Conservation (phyloP, 2,329 filamentous ascomycete genomes). For the Nakataea oryzae region DNA sequence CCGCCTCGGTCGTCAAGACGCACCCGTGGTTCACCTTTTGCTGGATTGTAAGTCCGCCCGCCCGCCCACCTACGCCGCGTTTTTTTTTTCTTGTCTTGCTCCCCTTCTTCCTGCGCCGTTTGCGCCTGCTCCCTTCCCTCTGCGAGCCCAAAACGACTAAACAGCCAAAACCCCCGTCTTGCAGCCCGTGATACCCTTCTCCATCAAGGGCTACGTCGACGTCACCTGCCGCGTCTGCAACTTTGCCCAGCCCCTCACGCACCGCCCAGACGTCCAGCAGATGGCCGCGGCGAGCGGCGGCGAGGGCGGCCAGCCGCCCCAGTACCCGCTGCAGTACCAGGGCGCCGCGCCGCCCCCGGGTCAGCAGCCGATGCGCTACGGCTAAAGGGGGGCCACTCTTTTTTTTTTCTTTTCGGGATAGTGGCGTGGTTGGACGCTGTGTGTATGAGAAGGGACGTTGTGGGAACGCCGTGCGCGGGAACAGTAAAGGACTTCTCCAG, state of each 20-base stretch:
- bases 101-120: no score
- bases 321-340: conserved; percentile 22
- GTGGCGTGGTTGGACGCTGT: no score
- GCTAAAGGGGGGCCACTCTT: not conserved
- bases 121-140: conserved; percentile 4
- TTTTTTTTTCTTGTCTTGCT: conserved; percentile 7
- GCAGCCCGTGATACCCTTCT: conserved; percentile 62
- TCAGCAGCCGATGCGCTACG: conserved; percentile 13
- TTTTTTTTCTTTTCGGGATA: no score
- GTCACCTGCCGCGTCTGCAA: conserved; percentile 67
- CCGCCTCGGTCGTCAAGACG: conserved; percentile 48
- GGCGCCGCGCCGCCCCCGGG: conserved; percentile 10
- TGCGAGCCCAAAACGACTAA: not conserved
- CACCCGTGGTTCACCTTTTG: conserved; percentile 73
- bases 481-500: not conserved
- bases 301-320: conserved; percentile 21
- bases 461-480: not conserved
- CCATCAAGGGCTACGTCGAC: conserved; percentile 55
- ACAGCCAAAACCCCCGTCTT: not conserved
- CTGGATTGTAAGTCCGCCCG: conserved; percentile 47
- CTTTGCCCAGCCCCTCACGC: conserved; percentile 57
- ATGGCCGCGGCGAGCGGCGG: conserved; percentile 29
- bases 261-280: conserved; percentile 43
- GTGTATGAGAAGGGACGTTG: no score
- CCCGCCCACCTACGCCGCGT: not conserved